Conservation (phyloP, 495 filamentous ascomycete genomes). For the Collariella sp. region DNA sequence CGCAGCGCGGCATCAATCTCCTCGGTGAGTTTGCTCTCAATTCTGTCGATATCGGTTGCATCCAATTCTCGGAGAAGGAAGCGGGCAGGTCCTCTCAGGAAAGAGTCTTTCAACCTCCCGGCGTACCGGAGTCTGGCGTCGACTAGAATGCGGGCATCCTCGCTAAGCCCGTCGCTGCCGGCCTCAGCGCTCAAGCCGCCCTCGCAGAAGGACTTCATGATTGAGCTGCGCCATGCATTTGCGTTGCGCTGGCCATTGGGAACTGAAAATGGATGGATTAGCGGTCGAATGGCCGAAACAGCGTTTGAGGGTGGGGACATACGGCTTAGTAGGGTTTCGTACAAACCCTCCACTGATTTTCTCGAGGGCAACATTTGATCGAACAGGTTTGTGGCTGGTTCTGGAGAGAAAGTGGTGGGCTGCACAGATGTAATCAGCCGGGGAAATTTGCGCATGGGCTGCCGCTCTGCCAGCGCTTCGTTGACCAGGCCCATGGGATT, state of each 20-base stretch:
- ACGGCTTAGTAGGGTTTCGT: constrained; percentile 4
- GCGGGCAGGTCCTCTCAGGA: constrained; percentile 13
- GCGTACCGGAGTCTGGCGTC: constrained; percentile 9
- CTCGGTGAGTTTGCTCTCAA: constrained; percentile 1
- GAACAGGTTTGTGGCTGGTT: not conserved
- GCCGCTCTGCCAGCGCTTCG: not conserved
- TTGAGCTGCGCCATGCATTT: constrained; percentile 7
- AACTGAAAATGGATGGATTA: constrained; percentile 4
- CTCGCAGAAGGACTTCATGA: constrained; percentile 6
- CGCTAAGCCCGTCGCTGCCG: not conserved
- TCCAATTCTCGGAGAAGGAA: constrained; percentile 13
- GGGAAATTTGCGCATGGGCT: not conserved
- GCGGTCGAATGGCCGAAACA: too few relatives aligned
- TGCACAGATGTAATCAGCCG: not conserved
- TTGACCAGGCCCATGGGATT: not conserved
- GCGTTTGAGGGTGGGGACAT: not conserved
- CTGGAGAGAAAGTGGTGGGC: not conserved
- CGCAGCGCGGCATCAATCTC: constrained; percentile 12
- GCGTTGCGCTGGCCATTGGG: not conserved
- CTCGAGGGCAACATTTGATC: not conserved
- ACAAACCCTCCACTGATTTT: constrained; percentile 10
- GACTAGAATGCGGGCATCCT: not conserved
- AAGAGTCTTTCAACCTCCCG: constrained; percentile 11
- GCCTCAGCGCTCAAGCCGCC: constrained; percentile 5
- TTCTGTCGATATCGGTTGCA: constrained; percentile 8